Base-by-base conservation (phyloP, 208 protist species). In the Leishmania mexicana region DNA sequence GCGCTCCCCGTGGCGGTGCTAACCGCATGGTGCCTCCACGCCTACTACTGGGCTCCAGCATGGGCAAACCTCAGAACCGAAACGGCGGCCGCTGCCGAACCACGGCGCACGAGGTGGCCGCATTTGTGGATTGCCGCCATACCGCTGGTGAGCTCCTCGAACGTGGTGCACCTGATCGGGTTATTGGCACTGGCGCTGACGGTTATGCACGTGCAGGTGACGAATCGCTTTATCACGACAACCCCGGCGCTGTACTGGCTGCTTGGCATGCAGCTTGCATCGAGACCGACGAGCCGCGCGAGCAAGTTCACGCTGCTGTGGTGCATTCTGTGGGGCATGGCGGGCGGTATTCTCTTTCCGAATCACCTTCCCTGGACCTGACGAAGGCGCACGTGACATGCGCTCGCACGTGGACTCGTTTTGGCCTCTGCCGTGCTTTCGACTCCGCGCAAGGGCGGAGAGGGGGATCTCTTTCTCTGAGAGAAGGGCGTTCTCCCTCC, bases 291-390 rank as follows among this genome's bases (percentile, higher is more conserved):
- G 78, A 79, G 77, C 62, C 53, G 70, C 1, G 38, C 85, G 7
- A 92, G 86, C 75, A 74, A 87, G 64, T 58, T 90, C 17, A 87
- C 92, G 45, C 31, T 95, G 40, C 75, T 90, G 49, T 90, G 88
- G 80, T 88, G 86, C 67, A 64, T 92, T 24, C 17, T 90, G 68
- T 97, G 90, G 88, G 88, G 73, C 13, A 80, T 90, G 53, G 76
- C 89, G 31, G 94, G 94, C 10, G 87, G 79, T 38, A 64, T 95
- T 54, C 83, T 97, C 51, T 92, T 97, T 67, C 83, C 92, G 3
- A 95, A 97, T 72, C 87, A 92, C 70, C 84, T 94, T 57, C 92
- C 92, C 4, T 97, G 94, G 94, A 97, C 94, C 53, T 96, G 83
- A 90, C 2, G 21, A 19, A 67, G 60, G n/a, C n/a, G 10, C 60